Conservation (phyloP, 768 basidiomycete species). For the Lentinus brumalis region DNA sequence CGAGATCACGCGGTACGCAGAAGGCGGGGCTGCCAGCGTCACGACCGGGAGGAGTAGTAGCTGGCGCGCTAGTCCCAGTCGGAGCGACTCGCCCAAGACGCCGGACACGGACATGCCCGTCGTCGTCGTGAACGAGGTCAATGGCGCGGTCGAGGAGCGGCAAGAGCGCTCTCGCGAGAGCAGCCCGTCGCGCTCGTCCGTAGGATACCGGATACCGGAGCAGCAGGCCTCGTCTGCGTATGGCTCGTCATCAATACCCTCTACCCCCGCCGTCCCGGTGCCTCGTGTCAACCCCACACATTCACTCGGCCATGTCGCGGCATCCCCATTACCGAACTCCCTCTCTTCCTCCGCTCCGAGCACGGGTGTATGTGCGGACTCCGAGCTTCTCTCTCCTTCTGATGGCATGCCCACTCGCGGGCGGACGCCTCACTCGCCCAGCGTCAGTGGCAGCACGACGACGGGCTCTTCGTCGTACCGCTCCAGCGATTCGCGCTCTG, state of each 20-base stretch:
- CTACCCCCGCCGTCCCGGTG: conserved; percentile 26
- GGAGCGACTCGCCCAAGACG: conserved; percentile 7
- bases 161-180: conserved; percentile 32
- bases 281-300: conserved; percentile 29
- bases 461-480: conserved; percentile 33
- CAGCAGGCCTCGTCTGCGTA: conserved; percentile 4
- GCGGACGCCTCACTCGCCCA: conserved; percentile 21
- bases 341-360: conserved; percentile 9
- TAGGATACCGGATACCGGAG: neutral
- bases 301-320: conserved; percentile 36
- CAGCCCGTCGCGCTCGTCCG: conserved; percentile 15
- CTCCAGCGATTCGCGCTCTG: conserved; percentile 31
- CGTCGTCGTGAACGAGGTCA: conserved; percentile 38
- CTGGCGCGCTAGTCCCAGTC: conserved; percentile 6
- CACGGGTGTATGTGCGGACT: conserved; percentile 12
- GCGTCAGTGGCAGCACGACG: conserved; percentile 25
- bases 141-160: conserved; percentile 33
- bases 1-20: conserved; percentile 21
- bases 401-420: conserved; percentile 22
- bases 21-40: conserved; percentile 29
- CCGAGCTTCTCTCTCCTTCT: conserved; percentile 27
- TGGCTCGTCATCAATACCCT: conserved; percentile 1
- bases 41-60: conserved; percentile 27
- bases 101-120: conserved; percentile 25
- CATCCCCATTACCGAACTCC: conserved; percentile 21